Evolutionary conservation across 208 protist species (phyloP), one percentile per base, ranked within the genome.

Genomic region (Acanthamoeba healyi): DNA sequence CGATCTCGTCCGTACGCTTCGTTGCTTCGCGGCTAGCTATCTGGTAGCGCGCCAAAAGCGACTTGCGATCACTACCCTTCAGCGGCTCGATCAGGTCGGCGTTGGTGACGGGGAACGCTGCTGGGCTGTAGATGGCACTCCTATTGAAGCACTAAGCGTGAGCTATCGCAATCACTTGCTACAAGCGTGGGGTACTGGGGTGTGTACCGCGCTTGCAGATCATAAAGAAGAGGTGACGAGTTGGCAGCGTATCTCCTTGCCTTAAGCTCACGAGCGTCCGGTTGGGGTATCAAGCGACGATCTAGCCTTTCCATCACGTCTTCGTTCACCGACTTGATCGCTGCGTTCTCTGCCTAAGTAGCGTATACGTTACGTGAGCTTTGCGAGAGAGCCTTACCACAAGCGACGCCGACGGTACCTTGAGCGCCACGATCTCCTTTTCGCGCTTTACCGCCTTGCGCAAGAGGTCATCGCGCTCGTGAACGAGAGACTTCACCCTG

Each of bases 361-460:
- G 36, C 24, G 29, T 15, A 19, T 44, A 29, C n/a, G n/a, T n/a
- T n/a, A n/a, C n/a, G n/a, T n/a, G n/a, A n/a, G n/a, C n/a, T n/a
- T n/a, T n/a, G n/a, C n/a, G n/a, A n/a, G n/a, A n/a, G n/a, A n/a
- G n/a, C n/a, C n/a, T n/a, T n/a, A n/a, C n/a, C n/a, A n/a, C n/a
- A n/a, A n/a, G n/a, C n/a, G n/a, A n/a, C 40, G 36, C 38, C n/a
- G 22, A n/a, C 29, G 12, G 29, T 56, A 58, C 77, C 77, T 86
- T 86, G 6, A 86, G 46, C 40, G 77, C 38, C 2, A 86, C 44
- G 22, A 58, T 58, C 44, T 86, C 77, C 26, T 86, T 86, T 44
- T 86, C 77, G 5, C 24, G 77, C 44, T 36, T 86, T 4, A 40
- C 40, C 14, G 44, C 44, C 42, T 86, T 7, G 22, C 77, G 77